Conservation (phyloP, 495 filamentous ascomycete species). For the Trichoderma orchidacearum region DNA sequence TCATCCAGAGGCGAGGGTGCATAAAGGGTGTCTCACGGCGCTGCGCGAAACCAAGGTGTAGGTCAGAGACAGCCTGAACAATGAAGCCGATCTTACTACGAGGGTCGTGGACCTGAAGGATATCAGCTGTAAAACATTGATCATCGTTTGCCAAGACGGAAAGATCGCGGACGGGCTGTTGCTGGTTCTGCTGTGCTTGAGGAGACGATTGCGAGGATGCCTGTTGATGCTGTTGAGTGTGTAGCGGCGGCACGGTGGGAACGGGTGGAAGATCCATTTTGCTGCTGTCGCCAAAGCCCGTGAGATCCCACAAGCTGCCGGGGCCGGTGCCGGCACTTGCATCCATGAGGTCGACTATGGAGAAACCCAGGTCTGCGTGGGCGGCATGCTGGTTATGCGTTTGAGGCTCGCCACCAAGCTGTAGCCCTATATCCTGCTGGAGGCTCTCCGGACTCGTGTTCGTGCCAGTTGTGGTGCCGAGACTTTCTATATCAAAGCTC, state of each 20-base stretch:
- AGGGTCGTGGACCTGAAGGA: background rate
- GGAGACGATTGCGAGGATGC: background rate
- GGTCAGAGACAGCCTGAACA: background rate
- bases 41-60: background rate
- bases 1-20: slow-evolving; percentile 11
- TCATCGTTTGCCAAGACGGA: background rate
- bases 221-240: background rate
- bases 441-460: background rate
- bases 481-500: background rate
- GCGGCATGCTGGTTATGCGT: background rate
- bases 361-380: slow-evolving; percentile 3
- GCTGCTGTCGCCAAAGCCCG: slow-evolving; percentile 2
- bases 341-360: slow-evolving; percentile 3
- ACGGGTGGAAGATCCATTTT: slow-evolving; percentile 1
- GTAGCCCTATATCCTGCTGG: background rate
- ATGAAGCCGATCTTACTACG: slow-evolving; percentile 2
- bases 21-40: background rate
- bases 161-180: slow-evolving; percentile 1
- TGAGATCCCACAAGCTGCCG: slow-evolving; percentile 1
- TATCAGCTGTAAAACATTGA: background rate
- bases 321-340: background rate
- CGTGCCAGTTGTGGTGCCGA: background rate
- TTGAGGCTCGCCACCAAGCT: background rate
- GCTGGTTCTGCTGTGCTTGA: background rate
- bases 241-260: background rate